Conservation (phyloP, 257 asterid genomes). For the Penstemon newberryi region DNA sequence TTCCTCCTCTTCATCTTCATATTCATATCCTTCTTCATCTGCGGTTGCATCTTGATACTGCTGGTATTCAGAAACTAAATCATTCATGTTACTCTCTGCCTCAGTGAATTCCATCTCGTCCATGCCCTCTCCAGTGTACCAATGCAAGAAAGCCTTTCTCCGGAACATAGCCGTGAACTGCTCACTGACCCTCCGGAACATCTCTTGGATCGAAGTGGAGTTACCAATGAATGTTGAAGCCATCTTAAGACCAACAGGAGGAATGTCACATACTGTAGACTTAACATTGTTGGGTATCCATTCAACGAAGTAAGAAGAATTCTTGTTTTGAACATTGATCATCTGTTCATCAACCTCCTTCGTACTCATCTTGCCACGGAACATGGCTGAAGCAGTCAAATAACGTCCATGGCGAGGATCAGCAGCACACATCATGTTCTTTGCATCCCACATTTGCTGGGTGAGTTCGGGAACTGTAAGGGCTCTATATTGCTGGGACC, state of each 20-base stretch:
- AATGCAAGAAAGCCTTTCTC: conserved; percentile 68
- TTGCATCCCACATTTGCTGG: conserved; percentile 86
- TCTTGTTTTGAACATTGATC: conserved; percentile 69
- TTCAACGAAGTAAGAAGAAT: conserved; percentile 66
- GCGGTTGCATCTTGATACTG: conserved; percentile 83
- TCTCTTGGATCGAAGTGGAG: conserved; percentile 67
- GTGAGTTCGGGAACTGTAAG: conserved; percentile 81
- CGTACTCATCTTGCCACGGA: conserved; percentile 73
- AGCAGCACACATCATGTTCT: conserved; percentile 82
- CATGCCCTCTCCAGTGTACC: conserved; percentile 76
- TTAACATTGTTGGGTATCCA: conserved; percentile 75
- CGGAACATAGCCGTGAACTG: conserved; percentile 77
- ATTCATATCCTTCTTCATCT: conserved; percentile 65
- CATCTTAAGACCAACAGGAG: conserved; percentile 69
- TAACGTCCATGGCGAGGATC: conserved; percentile 74
- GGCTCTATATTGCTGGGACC: conserved; percentile 76
- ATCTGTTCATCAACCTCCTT: conserved; percentile 69
- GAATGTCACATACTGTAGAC: conserved; percentile 70
- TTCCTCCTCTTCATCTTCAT: conserved; percentile 63
- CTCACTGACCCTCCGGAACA: conserved; percentile 64
- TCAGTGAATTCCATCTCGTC: conserved; percentile 72
- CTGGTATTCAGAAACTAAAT: conserved; percentile 76
- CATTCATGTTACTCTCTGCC: conserved; percentile 81
- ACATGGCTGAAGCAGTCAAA: conserved; percentile 63
- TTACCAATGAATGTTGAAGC: conserved; percentile 69